Evolutionary conservation across 2,329 filamentous ascomycete genomes (phyloP), one percentile per base, ranked within the genome.

Genomic region (Xylaria sp.): DNA sequence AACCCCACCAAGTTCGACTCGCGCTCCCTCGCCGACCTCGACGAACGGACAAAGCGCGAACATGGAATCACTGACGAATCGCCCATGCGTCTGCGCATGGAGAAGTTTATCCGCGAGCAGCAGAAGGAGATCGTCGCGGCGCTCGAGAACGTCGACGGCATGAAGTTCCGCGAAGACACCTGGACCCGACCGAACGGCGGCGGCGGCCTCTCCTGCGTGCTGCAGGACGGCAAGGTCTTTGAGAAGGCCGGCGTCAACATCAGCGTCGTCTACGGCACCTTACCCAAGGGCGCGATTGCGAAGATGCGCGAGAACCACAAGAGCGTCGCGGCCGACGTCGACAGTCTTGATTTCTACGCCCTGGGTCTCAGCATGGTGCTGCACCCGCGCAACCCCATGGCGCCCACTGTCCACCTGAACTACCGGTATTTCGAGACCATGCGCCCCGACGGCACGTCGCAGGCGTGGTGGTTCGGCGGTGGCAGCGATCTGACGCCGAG

Each of bases 391-490:
- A 99, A 99, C 76, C 94, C 94, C 52, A 96, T 96, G 88, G 93
- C 93, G 6, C 94, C 94, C 0, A 99, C 94, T 0, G 94, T 99
- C 16, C 94, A 99, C 75, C 82, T 99, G 68, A 99, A 99, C 80
- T 97, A 97, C 80, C 87, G 94, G 59, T 99, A 99, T 77, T 99
- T 99, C 72, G 94, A 99, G 79, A 99, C 94, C 1, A 89, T 90
- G 62, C 89, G 93, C 69, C 84, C 89, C 7, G 88, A 93, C 68
- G 91, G 90, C 49, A 89, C 81, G 66, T 87, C 81, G 55, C 91
- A 93, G 65, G 89, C 92, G 6, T 99, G 94, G 93, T 99, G 94
- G 94, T 99, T 96, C 70, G 94, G 94, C 65, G 94, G 94, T 54
- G 94, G 94, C 59, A 92, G 91, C 56, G 94, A 99, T 75, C 77